A percentile compares a stretch with the other conserved stretches of the same genome.
These are phyloP conservation scores for Microbotryum scabiosae DNA, from an alignment of 1,284 basidiomycete genomes.

Conservation along the genomic window DNA sequence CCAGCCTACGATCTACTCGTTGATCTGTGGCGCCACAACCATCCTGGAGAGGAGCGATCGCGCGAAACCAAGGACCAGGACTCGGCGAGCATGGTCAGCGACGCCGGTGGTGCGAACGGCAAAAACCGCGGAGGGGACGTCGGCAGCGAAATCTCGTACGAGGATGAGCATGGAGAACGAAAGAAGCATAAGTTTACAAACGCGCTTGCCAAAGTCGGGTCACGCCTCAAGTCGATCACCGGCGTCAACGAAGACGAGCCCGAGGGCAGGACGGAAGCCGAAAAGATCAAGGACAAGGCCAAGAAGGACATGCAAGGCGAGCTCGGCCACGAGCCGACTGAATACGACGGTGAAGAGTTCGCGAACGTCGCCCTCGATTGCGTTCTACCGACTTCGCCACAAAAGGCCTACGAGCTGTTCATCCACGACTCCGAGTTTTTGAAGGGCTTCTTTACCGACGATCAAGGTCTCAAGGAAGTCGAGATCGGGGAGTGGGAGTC, in stretches of 20 bases:
- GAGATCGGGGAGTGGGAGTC: slow-evolving; percentile 87
- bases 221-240: background rate
- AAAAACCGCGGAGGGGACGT: background rate
- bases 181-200: slow-evolving; percentile 21
- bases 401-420: slow-evolving; percentile 89
- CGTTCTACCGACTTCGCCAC: slow-evolving; percentile 74
- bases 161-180: slow-evolving; percentile 25
- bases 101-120: background rate
- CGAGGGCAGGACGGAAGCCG: slow-evolving; percentile 17
- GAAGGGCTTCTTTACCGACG: slow-evolving; percentile 78
- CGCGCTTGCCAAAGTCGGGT: no score
- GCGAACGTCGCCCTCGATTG: slow-evolving; percentile 24
- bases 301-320: background rate
- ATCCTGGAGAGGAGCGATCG: slow-evolving; percentile 57
- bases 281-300: slow-evolving; percentile 23
- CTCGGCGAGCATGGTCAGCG: slow-evolving; percentile 1
- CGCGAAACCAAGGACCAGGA: slow-evolving; percentile 2
- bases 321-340: slow-evolving; percentile 12
- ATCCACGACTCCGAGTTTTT: slow-evolving; percentile 83
- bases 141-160: slow-evolving; percentile 29
- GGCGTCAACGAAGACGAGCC: background rate
- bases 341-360: slow-evolving; percentile 23
- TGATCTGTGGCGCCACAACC: slow-evolving; percentile 87
- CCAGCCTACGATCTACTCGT: slow-evolving; percentile 90
- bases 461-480: slow-evolving; percentile 63